Base-by-base conservation (phyloP, 2,329 filamentous ascomycete genomes). In the Colletotrichum sp. region DNA sequence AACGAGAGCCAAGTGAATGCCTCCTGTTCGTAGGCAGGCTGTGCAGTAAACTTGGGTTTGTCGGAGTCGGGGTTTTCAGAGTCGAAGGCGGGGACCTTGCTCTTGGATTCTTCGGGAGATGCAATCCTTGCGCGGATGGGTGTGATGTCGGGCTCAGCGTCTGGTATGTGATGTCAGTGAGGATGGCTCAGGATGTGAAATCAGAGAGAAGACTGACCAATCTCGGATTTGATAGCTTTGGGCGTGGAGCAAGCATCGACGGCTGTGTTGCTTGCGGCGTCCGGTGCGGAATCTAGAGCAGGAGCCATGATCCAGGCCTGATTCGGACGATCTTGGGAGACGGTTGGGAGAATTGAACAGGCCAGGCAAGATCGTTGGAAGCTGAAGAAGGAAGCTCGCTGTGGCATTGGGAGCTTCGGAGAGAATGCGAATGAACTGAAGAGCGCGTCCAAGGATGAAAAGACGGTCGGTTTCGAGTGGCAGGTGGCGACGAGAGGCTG, bases 321-420 rank as follows among this genome's bases (percentile, higher is more conserved):
- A 12, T 49, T 49, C 39, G 1, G 18, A 49, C 9, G 39, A n/a
- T 49, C 39, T 49, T 49, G 39, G 39, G 2, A 44, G 39, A n/a
- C 39, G 39, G 1, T 44, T 44, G 39, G 39, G 2, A 2, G 39
- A 2, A 1, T n/a, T 44, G 2, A 1, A n/a, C 39, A 2, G 39
- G 39, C 39, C 39, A 44, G 18, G 39, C 5, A 44, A 44, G 39
- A 44, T 44, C 18, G 39, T 44, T n/a, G 39, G 9, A 44, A n/a
- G 18, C 9, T 44, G 39, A n/a, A 44, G 39, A 0, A 10, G 18
- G 9, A 44, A 3, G 18, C 16, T 44, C 36, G 36, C 16, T 0
- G 36, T 44, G 1, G 36, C 0, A 18, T 39, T 39, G 36, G 36
- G 16, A 39, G 36, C 36, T 1, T 39, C 1, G 1, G 16, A 9